Evolutionary conservation across 345 rosid genomes (phyloP).

Genomic region (Citrus sp.): DNA sequence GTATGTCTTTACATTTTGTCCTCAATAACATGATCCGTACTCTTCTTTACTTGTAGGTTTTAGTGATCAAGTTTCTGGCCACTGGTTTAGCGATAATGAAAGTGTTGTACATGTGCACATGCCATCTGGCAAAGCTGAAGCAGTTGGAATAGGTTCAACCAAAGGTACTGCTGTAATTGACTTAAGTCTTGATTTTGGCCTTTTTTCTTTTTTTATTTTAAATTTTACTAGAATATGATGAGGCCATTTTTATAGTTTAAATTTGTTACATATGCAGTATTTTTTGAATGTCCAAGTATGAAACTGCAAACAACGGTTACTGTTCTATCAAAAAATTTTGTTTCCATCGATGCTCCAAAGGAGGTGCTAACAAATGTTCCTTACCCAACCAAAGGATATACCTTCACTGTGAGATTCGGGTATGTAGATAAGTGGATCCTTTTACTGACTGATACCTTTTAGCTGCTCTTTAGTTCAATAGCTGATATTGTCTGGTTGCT

Average conservation of each 20-base stretch:
- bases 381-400: conserved; percentile 66
- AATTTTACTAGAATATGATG: neutral
- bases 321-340: conserved; percentile 52
- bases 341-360: conserved; percentile 65
- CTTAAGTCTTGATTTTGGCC: conserved; percentile 1
- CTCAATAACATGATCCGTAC: neutral
- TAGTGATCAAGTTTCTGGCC: conserved; percentile 51
- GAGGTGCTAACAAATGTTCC: conserved; percentile 76
- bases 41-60: conserved; percentile 37
- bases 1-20: neutral
- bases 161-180: conserved; percentile 40
- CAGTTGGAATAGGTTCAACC: conserved; percentile 64
- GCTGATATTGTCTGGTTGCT: neutral
- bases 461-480: conserved; percentile 2
- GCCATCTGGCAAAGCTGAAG: conserved; percentile 69
- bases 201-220: neutral
- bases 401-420: conserved; percentile 76
- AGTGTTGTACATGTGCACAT: conserved; percentile 54
- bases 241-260: conserved; percentile 12
- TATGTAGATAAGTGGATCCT: conserved; percentile 21
- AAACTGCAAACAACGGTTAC: conserved; percentile 65
- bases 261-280: conserved; percentile 45
- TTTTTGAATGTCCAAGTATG: conserved; percentile 50
- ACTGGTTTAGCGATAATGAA: conserved; percentile 61
- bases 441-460: neutral